These are phyloP conservation scores for Lachnellula subtilissima DNA, from an alignment of 2,329 filamentous ascomycete genomes.

Conservation along the genomic window DNA sequence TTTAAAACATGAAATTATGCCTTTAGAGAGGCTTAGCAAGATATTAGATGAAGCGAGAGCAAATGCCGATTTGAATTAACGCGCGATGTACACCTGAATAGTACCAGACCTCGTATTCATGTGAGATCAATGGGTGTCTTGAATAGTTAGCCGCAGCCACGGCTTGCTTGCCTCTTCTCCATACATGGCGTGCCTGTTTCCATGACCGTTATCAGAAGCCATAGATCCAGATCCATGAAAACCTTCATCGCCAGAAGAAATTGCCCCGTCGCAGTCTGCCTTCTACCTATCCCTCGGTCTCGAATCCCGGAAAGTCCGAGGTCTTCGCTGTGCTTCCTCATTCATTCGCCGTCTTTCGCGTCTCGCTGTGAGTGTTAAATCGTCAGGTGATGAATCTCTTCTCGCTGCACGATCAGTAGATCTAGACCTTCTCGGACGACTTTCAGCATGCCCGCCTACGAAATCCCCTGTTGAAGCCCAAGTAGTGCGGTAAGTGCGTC, in stretches of 20 bases:
- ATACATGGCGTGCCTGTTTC: neutral
- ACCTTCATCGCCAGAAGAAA: neutral
- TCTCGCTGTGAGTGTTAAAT: neutral
- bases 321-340: neutral
- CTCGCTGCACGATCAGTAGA: neutral
- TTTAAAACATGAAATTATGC: too few species aligned
- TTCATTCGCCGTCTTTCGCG: neutral
- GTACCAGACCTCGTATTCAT: too few species aligned
- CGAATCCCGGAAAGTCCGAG: neutral
- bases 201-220: neutral
- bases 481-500: too few species aligned
- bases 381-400: neutral
- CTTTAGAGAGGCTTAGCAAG: too few species aligned
- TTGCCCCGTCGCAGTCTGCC: neutral
- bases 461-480: too few species aligned
- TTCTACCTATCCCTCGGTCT: neutral
- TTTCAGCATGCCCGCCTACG: neutral
- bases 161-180: neutral
- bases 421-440: neutral
- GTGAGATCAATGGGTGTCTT: too few species aligned
- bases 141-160: too few species aligned
- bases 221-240: neutral
- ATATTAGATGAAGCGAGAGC: too few species aligned
- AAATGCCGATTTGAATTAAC: too few species aligned
- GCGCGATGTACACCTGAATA: too few species aligned